Evolutionary conservation across 73 alveolate genomes (phyloP).

Genomic region (Diophrys sp.): DNA sequence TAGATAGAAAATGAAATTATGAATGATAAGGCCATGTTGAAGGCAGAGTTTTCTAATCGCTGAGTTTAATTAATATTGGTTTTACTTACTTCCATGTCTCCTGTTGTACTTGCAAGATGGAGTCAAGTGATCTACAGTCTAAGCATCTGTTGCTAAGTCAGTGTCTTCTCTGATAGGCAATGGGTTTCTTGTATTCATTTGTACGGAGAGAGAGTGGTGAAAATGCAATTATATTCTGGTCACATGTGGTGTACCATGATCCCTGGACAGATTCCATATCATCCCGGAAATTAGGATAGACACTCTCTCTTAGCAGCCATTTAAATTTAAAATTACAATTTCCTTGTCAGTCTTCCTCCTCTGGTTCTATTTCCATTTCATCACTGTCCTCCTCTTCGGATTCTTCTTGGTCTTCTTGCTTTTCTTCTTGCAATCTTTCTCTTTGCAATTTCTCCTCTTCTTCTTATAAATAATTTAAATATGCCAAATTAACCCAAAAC

Average conservation of each 20-base stretch:
- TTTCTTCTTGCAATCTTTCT: no score
- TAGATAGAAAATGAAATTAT: no score
- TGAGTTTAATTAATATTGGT: no score
- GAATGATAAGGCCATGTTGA: no score
- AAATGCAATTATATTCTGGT: constrained; percentile 28
- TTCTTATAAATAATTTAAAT: no score
- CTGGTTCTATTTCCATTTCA: no score
- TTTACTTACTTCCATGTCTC: no score
- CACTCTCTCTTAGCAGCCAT: background rate
- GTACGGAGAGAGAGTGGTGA: constrained; percentile 26
- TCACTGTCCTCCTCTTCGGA: no score
- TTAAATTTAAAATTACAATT: no score
- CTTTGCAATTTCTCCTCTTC: no score
- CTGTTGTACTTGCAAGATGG: background rate
- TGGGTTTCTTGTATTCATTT: constrained; percentile 12
- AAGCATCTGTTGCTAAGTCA: background rate
- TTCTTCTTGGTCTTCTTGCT: background rate
- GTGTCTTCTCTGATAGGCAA: constrained; percentile 10
- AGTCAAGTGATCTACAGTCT: background rate
- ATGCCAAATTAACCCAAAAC: background rate
- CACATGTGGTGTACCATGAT: constrained; percentile 34
- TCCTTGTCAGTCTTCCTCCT: no score
- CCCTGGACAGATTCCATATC: constrained; percentile 37
- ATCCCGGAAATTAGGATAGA: constrained; percentile 32
- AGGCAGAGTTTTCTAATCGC: no score